Evolutionary conservation across 1,139 yeast species (phyloP).

Genomic region (Sugiyamaella neomexicana): DNA sequence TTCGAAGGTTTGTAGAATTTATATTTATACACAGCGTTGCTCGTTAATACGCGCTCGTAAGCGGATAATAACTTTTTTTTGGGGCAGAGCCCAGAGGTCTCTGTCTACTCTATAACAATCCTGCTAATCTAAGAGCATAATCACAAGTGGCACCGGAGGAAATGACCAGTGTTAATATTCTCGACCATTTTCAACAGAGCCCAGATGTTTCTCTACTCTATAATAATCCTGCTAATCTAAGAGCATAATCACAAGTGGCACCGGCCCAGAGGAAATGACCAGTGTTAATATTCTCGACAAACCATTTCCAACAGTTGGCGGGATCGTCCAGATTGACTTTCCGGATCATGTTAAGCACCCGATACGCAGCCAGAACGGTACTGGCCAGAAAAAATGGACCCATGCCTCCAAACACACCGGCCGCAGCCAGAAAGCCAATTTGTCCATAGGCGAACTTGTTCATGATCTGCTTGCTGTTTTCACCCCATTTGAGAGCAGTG

Average conservation of each 20-base stretch:
- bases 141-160: conserved; percentile 75
- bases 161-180: conserved; percentile 79
- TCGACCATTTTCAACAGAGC: conserved; percentile 62
- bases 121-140: conserved; percentile 55
- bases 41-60: too few species aligned
- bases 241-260: conserved; percentile 67
- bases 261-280: conserved; percentile 82
- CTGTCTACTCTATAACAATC: conserved; percentile 41
- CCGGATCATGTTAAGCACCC: conserved; percentile 65
- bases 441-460: conserved; percentile 66
- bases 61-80: too few species aligned
- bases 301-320: conserved; percentile 76
- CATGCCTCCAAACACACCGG: conserved; percentile 79
- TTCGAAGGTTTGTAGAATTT: conserved; percentile 27
- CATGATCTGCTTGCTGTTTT: conserved; percentile 66
- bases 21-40: not conserved
- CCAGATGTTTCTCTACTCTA: conserved; percentile 30
- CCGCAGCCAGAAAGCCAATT: conserved; percentile 58
- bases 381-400: conserved; percentile 80
- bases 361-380: conserved; percentile 63
- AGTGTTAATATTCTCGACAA: conserved; percentile 72
- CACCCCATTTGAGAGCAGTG: conserved; percentile 93
- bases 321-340: conserved; percentile 79
- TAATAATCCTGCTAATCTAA: conserved; percentile 49
- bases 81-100: not conserved